Conservation (phyloP, 2,329 filamentous ascomycete species). For the Cladosporium sp. region DNA sequence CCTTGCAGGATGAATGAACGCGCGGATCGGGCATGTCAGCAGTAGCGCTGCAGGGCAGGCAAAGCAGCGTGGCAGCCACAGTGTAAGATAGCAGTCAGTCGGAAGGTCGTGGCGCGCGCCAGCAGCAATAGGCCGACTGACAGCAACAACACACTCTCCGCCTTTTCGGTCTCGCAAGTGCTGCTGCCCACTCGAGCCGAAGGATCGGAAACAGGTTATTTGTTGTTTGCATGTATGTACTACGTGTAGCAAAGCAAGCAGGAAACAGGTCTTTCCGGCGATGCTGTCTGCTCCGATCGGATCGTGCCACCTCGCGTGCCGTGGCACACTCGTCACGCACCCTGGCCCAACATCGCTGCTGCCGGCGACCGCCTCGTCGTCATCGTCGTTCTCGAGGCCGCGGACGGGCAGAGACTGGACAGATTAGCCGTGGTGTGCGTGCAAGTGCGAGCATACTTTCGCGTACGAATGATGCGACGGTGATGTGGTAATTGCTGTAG, state of each 20-base stretch:
- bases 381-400: not conserved
- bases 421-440: not conserved
- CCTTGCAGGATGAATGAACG: not conserved
- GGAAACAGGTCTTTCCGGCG: not conserved
- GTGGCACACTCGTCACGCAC: constrained; percentile 10
- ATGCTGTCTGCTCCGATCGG: constrained; percentile 9
- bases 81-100: not conserved
- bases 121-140: not conserved
- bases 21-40: constrained; percentile 20
- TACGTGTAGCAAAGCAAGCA: not conserved
- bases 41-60: constrained; percentile 7
- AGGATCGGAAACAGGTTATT: not conserved
- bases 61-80: constrained; percentile 18
- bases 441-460: not conserved
- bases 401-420: not conserved
- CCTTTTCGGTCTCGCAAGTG: not conserved
- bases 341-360: constrained; percentile 7
- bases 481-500: not conserved
- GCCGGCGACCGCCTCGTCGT: constrained; percentile 15
- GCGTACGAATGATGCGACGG: not conserved
- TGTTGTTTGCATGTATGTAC: not conserved
- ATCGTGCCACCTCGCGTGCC: constrained; percentile 6
- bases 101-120: constrained; percentile 6
- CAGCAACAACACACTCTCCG: constrained; percentile 5
- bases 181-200: not conserved